Evolutionary conservation across 192 early-diverging fungal species (phyloP).

Genomic region (Coemansia sp.): DNA sequence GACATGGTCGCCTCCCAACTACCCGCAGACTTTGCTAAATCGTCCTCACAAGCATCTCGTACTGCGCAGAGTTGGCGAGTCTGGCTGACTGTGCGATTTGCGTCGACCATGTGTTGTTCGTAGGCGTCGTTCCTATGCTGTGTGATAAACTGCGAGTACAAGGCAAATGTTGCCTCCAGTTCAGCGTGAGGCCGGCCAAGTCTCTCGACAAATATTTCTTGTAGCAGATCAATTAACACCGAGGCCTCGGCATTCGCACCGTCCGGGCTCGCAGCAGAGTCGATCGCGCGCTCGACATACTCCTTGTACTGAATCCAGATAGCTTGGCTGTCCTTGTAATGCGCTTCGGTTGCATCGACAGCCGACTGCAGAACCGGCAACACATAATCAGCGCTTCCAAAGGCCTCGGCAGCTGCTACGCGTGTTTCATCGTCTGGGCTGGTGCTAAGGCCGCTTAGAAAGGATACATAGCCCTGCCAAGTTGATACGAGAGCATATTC

Average conservation of each 20-base stretch:
- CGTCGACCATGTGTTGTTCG: slow-evolving; percentile 44
- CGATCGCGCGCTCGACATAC: slow-evolving; percentile 17
- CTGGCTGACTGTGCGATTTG: slow-evolving; percentile 25
- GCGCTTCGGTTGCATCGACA: slow-evolving; percentile 22
- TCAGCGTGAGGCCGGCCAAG: slow-evolving; percentile 34
- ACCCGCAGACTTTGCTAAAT: slow-evolving; percentile 14
- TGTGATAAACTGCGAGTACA: slow-evolving; percentile 50
- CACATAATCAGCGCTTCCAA: slow-evolving; percentile 21
- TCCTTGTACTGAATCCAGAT: slow-evolving; percentile 38
- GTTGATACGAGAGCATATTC: slow-evolving; percentile 26
- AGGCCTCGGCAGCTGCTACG: slow-evolving; percentile 22
- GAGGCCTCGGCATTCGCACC: neutral
- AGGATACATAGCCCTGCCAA: slow-evolving; percentile 45
- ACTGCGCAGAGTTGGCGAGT: slow-evolving; percentile 21
- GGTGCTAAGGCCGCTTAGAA: slow-evolving; percentile 13
- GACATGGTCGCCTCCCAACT: slow-evolving; percentile 23
- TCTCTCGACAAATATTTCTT: slow-evolving; percentile 26
- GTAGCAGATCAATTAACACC: slow-evolving; percentile 21
- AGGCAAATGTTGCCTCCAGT: slow-evolving; percentile 38
- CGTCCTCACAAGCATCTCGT: slow-evolving; percentile 26
- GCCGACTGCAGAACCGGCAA: slow-evolving; percentile 21
- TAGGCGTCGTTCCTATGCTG: slow-evolving; percentile 24
- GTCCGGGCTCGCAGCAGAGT: neutral
- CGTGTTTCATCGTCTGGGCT: slow-evolving; percentile 1
- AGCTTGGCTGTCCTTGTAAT: slow-evolving; percentile 25